phyloP scores from a whole-genome alignment of 1,139 yeast genomes.

The Wickerhamiella infanticola region DNA sequence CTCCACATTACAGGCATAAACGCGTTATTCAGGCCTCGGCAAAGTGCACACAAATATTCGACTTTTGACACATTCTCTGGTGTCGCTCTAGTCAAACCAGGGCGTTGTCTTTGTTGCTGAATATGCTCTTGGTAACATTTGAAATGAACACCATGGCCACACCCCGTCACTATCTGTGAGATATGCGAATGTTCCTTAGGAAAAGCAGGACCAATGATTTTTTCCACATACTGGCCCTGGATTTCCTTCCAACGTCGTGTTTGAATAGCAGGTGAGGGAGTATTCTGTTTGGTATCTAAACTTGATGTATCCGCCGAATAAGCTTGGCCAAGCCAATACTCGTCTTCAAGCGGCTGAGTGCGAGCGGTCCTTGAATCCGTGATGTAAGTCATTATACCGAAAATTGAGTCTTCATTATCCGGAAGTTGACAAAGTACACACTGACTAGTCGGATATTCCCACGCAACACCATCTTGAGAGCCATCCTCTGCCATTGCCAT shows the following conservation, averaged over 20 bases:
- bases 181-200: constrained; percentile 3
- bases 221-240: neutral
- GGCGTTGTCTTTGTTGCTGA: constrained; percentile 45
- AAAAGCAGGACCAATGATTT: constrained; percentile 5
- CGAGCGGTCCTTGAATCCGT: constrained; percentile 7
- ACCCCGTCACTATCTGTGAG: constrained; percentile 44
- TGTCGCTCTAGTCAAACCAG: constrained; percentile 55
- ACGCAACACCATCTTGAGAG: constrained; percentile 21
- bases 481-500: constrained; percentile 27
- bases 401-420: constrained; percentile 49
- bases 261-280: neutral
- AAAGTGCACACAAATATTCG: constrained; percentile 79
- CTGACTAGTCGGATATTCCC: constrained; percentile 66
- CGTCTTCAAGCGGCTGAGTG: constrained; percentile 7
- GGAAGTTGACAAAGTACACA: constrained; percentile 88
- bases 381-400: constrained; percentile 41
- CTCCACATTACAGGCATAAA: constrained; percentile 57
- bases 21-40: constrained; percentile 73
- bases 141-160: constrained; percentile 92
- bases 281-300: constrained; percentile 7
- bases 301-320: constrained; percentile 8
- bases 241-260: neutral
- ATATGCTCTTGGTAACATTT: constrained; percentile 53
- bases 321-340: constrained; percentile 11
- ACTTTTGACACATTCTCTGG: constrained; percentile 60